These are phyloP conservation scores for Penicillium capsulatum DNA, from an alignment of 2,329 filamentous ascomycete genomes.

Conservation along the genomic window DNA sequence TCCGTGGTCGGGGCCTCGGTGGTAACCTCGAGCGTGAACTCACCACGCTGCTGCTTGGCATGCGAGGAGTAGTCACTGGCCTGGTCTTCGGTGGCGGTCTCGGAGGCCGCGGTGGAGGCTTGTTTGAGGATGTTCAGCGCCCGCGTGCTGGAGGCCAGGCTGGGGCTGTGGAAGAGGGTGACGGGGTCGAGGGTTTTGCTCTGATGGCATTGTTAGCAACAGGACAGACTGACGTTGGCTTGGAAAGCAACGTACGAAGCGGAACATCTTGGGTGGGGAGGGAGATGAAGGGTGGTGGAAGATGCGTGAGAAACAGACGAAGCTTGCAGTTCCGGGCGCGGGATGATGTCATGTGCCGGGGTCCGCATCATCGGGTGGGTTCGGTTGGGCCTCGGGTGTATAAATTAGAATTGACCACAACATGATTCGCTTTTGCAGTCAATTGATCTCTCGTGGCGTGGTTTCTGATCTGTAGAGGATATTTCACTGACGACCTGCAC, in stretches of 20 bases:
- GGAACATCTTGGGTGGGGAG: constrained; percentile 22
- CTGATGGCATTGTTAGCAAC: constrained; percentile 41
- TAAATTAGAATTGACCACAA: too few relatives aligned
- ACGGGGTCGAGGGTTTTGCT: constrained; percentile 82
- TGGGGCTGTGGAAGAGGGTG: constrained; percentile 90
- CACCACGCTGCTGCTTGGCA: constrained; percentile 55
- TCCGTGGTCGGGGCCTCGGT: constrained; percentile 75
- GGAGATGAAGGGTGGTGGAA: constrained; percentile 3
- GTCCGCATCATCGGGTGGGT: constrained; percentile 8
- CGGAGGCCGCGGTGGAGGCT: constrained; percentile 64
- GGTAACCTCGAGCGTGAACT: constrained; percentile 84
- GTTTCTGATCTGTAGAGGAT: too few relatives aligned
- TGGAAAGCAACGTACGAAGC: constrained; percentile 20
- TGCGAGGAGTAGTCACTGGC: constrained; percentile 63
- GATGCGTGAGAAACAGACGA: not conserved
- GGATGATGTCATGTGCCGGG: constrained; percentile 22
- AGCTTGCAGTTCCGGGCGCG: constrained; percentile 1
- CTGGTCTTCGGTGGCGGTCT: constrained; percentile 69
- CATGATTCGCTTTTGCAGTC: too few relatives aligned
- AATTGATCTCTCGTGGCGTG: too few relatives aligned
- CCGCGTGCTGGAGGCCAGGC: constrained; percentile 65
- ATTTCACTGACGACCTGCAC: too few relatives aligned
- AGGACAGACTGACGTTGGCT: not conserved
- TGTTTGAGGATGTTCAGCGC: constrained; percentile 76
- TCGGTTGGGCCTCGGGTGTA: too few relatives aligned